Evolutionary conservation across 805 yeast genomes (phyloP).

Genomic region (Metschnikowia shivogae): DNA sequence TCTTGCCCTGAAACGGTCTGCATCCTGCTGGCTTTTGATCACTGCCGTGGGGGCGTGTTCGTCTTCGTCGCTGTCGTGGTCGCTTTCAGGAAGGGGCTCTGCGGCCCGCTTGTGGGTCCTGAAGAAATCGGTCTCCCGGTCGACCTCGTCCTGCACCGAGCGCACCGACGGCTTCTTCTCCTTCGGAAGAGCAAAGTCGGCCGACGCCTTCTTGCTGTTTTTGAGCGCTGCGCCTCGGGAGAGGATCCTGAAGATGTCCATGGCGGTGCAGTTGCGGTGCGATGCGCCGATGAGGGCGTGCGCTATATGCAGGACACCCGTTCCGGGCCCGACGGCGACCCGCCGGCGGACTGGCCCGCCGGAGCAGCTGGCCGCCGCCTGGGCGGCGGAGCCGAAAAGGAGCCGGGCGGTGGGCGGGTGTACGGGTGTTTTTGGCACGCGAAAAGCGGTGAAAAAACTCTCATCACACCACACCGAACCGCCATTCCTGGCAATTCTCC

Average conservation of each 20-base stretch:
- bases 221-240: constrained; percentile 81
- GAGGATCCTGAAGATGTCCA: constrained; percentile 88
- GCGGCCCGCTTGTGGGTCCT: constrained; percentile 22
- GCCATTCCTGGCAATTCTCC: neutral
- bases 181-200: constrained; percentile 35
- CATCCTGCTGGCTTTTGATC: constrained; percentile 55
- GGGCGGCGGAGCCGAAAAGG: neutral
- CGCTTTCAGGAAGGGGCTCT: constrained; percentile 11
- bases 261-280: constrained; percentile 20
- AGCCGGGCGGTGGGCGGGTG: neutral
- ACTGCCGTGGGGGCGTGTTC: constrained; percentile 29
- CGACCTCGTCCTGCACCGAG: constrained; percentile 47
- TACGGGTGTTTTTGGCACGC: neutral
- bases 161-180: constrained; percentile 28
- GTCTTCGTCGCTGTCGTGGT: constrained; percentile 23
- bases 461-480: neutral
- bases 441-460: constrained; percentile 2
- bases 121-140: constrained; percentile 81
- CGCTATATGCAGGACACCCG: neutral
- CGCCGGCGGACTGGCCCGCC: too few species aligned
- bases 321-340: too few species aligned
- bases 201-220: constrained; percentile 44
- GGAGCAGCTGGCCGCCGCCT: neutral
- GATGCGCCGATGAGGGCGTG: neutral
- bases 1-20: constrained; percentile 53